Evolutionary conservation across 371 early-diverging fungal species (phyloP), one percentile per base, ranked within the genome.

Genomic region (Mucor racemosus): DNA sequence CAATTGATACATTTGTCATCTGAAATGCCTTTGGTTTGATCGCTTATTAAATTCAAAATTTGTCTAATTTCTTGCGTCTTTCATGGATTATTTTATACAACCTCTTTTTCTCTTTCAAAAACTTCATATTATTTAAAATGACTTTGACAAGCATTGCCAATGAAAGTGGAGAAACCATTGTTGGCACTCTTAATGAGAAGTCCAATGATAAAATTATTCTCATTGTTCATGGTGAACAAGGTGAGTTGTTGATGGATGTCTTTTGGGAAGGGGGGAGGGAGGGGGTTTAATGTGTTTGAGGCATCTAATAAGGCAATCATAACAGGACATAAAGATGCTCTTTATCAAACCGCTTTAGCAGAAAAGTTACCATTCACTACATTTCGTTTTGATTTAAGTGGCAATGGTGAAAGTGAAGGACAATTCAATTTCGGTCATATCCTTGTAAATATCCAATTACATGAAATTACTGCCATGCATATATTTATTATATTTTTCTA

Each of bases 331-430:
- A 85, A 82, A 58, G 75, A 85, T 63, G 72, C 72, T 31, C 75
- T 85, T 14, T 85, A 82, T 60, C 86, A 84, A 57, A 73, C 73
- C 13, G 58, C 39, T 36, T 66, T 85, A 21, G 86, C 86, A 36
- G 69, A 83, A 38, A 58, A 64, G 19, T 66, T 86, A n/a, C 81
- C 84, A 7, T 78, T 73, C 60, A 71, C 70, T 53, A 77, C 73
- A 8, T 83, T 83, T 57, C 84, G 86, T 8, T 84, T 86, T 64
- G 85, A 84, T 57, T 76, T 84, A 63, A 70, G 79, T 33, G 86
- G 86, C 17, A 71, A 81, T 56, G 84, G 84, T 13, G 80, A 86
- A 1, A 80, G 79, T 41, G 78, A 80, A 19, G 86, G 84, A 26
- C 15, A 79, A 40, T 61, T 79, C 33, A 73, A 76, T n/a, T 78